Base-by-base conservation (phyloP, 148 eudicot genomes). In the Persicaria tinctoria region DNA sequence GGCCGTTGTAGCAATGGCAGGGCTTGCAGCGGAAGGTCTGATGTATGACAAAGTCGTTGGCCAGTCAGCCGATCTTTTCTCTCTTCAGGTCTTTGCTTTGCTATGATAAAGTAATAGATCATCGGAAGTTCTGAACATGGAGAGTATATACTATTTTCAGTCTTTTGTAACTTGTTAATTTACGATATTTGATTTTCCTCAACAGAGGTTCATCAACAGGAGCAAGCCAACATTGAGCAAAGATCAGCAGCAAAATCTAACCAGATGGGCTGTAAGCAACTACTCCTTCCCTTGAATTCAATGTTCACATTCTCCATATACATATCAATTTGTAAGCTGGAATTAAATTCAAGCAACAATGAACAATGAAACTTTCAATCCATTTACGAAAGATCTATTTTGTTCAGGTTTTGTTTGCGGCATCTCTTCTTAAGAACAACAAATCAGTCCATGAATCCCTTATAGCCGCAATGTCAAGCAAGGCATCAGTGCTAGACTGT, bases 1-100 rank as follows among this genome's bases (percentile, higher is more conserved):
- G 76, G 92, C 98, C 16, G 96, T 90, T 64, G 92, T 95, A 73
- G 85, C 97, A 55, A 92, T 95, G 98, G 96, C 97, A 79, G 98
- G 98, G 79, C 82, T 95, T 66, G 98, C 98, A 27, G 97, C 98
- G 23, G 98, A 95, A 86, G 98, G 98, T 77, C 84, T 95, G 18
- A 76, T 82, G 73, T 95, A 90, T 53, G 97, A 95, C 49, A 95
- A 95, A 87, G 98, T 95, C 46, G 75, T 95, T 48, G 98, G 97
- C 68, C 98, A 95, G 84, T 95, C 98, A 77, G 98, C 93, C 44
- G 98, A 95, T 82, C 98, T 92, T 76, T 95, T 90, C 85, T 82
- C 85, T 49, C 96, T 95, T 80, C 97, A 94, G 98, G 98, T 94
- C 59, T 8, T 23, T 62, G n/a, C 41, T 20, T 53, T 38, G 68